Conservation (phyloP, 2,329 filamentous ascomycete genomes). For the Geosmithia putterillii region DNA sequence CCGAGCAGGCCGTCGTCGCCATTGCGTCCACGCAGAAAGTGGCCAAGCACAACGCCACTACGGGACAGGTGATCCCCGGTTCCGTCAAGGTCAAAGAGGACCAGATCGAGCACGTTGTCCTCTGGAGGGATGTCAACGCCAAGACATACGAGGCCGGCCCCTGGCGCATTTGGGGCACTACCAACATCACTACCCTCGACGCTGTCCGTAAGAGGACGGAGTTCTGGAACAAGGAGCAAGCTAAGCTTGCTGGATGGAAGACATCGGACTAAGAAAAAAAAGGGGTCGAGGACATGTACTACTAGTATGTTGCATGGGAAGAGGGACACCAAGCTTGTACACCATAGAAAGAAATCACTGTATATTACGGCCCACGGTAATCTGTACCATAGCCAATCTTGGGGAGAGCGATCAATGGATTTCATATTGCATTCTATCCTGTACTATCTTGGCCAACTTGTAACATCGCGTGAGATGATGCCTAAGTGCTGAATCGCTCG, state of each 20-base stretch:
- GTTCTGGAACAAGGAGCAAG: constrained; percentile 18
- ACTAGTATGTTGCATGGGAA: too few relatives aligned
- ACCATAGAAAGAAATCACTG: not conserved
- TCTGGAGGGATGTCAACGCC: constrained; percentile 35
- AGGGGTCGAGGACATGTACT: not conserved
- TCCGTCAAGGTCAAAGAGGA: constrained; percentile 35
- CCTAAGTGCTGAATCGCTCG: too few relatives aligned
- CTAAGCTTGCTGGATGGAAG: constrained; percentile 19
- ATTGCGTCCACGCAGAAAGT: constrained; percentile 45
- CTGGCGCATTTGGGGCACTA: constrained; percentile 57
- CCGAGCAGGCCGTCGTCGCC: constrained; percentile 45
- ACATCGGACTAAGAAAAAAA: not conserved
- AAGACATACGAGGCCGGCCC: constrained; percentile 31
- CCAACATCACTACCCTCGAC: constrained; percentile 38
- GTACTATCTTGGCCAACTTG: not conserved
- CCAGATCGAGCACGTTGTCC: constrained; percentile 51
- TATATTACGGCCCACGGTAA: not conserved
- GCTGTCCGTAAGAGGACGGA: constrained; percentile 21
- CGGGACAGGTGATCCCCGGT: constrained; percentile 28
- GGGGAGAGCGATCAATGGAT: not conserved
- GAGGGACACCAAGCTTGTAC: not conserved
- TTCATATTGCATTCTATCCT: not conserved
- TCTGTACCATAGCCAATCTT: not conserved
- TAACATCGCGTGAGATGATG: too few relatives aligned
- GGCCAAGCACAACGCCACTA: constrained; percentile 23